Evolutionary conservation across 2,329 filamentous ascomycete genomes (phyloP).

Genomic region (Pseudofabraea citricarpa): DNA sequence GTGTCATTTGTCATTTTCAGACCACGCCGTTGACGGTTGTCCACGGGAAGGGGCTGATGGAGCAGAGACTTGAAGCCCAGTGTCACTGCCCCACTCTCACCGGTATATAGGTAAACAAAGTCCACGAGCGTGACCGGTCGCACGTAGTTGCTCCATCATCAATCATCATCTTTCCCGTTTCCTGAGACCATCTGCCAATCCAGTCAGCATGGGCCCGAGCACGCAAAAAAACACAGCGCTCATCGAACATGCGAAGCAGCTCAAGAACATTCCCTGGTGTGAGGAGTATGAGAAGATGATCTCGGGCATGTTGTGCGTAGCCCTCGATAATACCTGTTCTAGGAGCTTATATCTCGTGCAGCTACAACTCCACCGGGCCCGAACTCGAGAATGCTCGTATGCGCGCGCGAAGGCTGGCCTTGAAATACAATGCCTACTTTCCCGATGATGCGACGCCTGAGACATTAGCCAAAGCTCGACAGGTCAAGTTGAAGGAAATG

Average conservation of each 20-base stretch:
- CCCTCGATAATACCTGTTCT: background rate
- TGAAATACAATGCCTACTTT: conserved; percentile 2
- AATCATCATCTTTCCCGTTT: no score
- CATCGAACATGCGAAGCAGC: conserved; percentile 33
- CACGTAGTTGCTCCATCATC: no score
- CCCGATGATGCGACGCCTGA: conserved; percentile 35
- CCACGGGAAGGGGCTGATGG: no score
- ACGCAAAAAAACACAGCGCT: conserved; percentile 1
- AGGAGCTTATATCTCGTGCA: background rate
- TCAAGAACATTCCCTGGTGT: conserved; percentile 49
- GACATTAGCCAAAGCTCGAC: conserved; percentile 32
- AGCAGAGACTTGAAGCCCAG: no score
- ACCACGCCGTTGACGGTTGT: no score
- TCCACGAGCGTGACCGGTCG: no score
- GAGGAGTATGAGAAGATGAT: conserved; percentile 63
- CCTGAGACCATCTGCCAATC: no score
- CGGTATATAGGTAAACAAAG: no score
- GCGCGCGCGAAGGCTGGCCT: background rate
- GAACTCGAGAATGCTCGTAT: conserved; percentile 1
- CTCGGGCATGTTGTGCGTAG: conserved; percentile 34
- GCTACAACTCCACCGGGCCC: background rate
- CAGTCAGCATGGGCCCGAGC: background rate
- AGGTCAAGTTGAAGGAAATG: conserved; percentile 42
- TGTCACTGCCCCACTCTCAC: no score
- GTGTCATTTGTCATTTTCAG: no score